Base-by-base conservation (phyloP, 83 land plant genomes). In the Picea mariana region DNA sequence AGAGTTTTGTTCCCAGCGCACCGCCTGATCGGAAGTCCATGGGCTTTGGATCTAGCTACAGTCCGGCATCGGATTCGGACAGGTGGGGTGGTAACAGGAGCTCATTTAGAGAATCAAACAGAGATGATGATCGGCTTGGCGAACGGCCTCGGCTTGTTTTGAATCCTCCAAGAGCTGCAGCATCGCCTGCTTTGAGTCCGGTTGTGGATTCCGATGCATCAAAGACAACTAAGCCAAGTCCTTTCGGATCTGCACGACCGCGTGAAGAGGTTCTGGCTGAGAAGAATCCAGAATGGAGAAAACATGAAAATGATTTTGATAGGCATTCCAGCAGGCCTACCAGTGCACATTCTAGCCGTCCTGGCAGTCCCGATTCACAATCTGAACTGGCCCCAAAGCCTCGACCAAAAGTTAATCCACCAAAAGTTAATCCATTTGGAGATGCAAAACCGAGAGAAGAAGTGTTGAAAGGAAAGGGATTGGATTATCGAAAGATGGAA, bases 211-310 rank as follows among this genome's bases (percentile, higher is more conserved):
- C 44, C 18, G 77, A 23, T 73, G 79, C 82, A 12, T 34, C 59
- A 55, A 21, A 12, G n/a, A 5, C 47, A 0, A 23, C 62, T 8
- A 77, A 20, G 62, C 4, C 83, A 0, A 97, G 86, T 82, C 99
- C 99, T 1, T 97, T 97, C 64, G 99, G 96, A 5, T 82, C 79
- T 59, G 98, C 99, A 0, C 81, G 99, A 82, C 99, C 99, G 3
- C 88, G 99, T 49, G 98, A 95, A 86, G 98, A 95, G 76, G 91
- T 95, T 23, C 83, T 97, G 84, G 90, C 91, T 38, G 95, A 97
- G 89, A 93, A 95, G 77, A 94, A 93, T 26, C 81, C 88, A 69
- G 97, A 94, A 83, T 89, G 86, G 88, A 91, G 81, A 86, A 90
- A 89, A 81, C 84, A 89, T 81, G 95, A 92, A 31, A 85, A 84